Percentiles rank a stretch among this genome's conserved stretches.
Evolutionary conservation across 164 flowering plant species (phyloP).

Genomic region (Vitis labrusca): DNA sequence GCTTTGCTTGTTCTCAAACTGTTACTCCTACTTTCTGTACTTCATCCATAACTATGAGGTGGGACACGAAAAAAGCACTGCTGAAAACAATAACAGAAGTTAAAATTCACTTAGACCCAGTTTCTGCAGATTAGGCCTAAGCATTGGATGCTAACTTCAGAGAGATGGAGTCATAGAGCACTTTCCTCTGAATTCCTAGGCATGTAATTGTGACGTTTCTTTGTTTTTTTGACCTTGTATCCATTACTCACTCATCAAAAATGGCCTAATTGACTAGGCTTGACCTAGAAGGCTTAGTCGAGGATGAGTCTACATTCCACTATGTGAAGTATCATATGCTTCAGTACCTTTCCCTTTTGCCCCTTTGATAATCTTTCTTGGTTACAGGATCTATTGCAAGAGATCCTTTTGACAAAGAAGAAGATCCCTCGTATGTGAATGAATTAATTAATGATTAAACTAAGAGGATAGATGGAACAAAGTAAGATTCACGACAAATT

Average conservation of each 20-base stretch:
- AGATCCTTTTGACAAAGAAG: conserved; percentile 10
- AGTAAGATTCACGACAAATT: conserved; percentile 10
- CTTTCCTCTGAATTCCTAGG: background rate
- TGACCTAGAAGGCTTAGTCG: conserved; percentile 20
- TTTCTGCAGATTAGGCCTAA: background rate
- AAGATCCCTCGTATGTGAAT: conserved; percentile 3
- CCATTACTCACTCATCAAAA: conserved; percentile 4
- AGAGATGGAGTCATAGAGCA: conserved; percentile 15
- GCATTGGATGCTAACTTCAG: conserved; percentile 6
- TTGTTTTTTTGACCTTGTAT: background rate
- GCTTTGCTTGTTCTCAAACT: too few relatives aligned
- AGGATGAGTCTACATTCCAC: conserved; percentile 36
- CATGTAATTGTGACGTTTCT: background rate
- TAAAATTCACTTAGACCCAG: too few relatives aligned
- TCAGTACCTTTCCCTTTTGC: conserved; percentile 3
- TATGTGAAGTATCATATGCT: conserved; percentile 26
- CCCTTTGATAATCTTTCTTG: conserved; percentile 1
- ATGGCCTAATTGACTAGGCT: conserved; percentile 20
- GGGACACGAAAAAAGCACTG: too few relatives aligned
- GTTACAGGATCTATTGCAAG: conserved; percentile 1
- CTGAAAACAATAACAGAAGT: too few relatives aligned
- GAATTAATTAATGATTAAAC: conserved; percentile 2
- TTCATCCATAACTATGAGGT: background rate
- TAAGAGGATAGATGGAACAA: background rate
- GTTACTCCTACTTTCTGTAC: background rate